These are phyloP conservation scores for Aspergillus floridensis DNA, from an alignment of 2,329 filamentous ascomycete genomes.

Conservation along the genomic window DNA sequence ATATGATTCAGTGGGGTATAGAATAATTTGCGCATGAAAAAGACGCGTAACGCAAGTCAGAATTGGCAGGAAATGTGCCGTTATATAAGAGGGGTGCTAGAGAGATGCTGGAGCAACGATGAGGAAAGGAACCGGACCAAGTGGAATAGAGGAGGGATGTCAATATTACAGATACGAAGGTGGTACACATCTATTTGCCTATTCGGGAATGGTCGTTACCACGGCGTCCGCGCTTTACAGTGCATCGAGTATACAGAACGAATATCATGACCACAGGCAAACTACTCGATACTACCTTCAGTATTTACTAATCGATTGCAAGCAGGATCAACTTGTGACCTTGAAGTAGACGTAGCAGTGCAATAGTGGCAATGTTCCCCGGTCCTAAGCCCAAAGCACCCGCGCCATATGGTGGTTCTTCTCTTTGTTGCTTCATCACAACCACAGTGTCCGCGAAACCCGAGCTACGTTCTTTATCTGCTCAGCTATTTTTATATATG, in stretches of 20 bases:
- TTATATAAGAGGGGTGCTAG: not conserved
- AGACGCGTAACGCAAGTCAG: not conserved
- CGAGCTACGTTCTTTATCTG: not conserved
- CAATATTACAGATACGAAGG: not conserved
- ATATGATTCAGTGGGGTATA: not conserved
- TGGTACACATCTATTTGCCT: not conserved
- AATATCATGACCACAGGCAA: not conserved
- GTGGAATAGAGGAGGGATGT: not conserved
- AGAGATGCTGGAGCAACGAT: not conserved
- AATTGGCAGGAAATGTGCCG: not conserved
- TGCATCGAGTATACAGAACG: not conserved
- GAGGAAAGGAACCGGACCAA: not conserved
- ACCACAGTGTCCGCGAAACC: not conserved
- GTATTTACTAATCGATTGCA: not conserved
- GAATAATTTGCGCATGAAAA: not conserved
- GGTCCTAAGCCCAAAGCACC: not conserved
- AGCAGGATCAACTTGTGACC: not conserved
- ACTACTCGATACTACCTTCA: not conserved
- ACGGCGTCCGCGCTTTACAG: not conserved
- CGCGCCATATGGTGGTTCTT: not conserved
- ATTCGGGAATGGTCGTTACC: not conserved
- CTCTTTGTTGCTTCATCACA: not conserved
- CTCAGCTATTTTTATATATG: not conserved
- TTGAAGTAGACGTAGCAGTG: not conserved
- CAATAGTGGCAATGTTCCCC: not conserved